Base-by-base conservation (phyloP, 306 rosid genomes). In the Cicer judaicum region DNA sequence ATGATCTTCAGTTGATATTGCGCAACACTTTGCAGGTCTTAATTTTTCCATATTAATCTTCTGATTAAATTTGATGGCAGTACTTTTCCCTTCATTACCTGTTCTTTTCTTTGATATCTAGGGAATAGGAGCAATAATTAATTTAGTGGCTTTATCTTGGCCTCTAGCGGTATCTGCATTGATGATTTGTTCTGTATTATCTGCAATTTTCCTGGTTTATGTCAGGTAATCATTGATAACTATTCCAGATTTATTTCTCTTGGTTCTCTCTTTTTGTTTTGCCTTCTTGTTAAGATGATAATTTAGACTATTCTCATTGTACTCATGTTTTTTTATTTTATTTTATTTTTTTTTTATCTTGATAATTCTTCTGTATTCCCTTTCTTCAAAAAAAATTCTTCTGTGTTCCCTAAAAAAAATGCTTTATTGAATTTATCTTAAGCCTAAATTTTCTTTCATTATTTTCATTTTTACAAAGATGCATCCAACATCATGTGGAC, bases 61-160 rank as follows among this genome's bases (percentile, higher is more conserved):
- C 71, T 72, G 68, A 77, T 72, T 68, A 60, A 57, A 56, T 64
- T 64, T 54, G 38, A 16, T 56, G 21, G 53, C 41, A 56, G 56
- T 38, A 18, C 57, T 49, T 73, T 59, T 12, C 75, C 5, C 34
- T 10, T 7, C 56, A 49, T 52, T 59, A 62, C 65, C 61, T 65
- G 36, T 29, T 64, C 24, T 47, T 85, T 72, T 78, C 56, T 68
- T 77, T 80, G 79, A 40, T 85, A 29, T 87, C 62, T 85, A 92
- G 96, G 97, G 96, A 64, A 77, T 84, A 19, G 96, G 97, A 69
- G 93, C 97, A 56, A 55, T 92, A 68, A 72, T 85, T 61, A 88
- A 89, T 82, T 82, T 92, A 85, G 75, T 89, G 89, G 80, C 72
- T 64, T 73, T 92, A 65, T 89, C 97, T 80, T 86, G 96, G 95